Evolutionary conservation across 768 basidiomycete species (phyloP).

Genomic region (Leccinum pellstonianum): DNA sequence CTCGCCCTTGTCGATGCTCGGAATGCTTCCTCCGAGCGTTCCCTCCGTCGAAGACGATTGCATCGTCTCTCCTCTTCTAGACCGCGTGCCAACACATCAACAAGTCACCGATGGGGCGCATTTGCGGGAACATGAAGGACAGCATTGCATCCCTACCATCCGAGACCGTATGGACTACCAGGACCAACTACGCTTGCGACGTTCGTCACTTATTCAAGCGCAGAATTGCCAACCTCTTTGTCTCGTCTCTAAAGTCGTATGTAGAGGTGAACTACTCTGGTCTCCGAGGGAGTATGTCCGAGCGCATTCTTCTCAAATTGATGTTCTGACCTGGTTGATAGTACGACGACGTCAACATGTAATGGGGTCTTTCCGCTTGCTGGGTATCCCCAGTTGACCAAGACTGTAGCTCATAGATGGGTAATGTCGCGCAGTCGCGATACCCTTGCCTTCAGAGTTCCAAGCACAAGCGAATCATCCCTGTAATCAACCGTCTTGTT

Average conservation of each 20-base stretch:
- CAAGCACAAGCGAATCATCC: slow-evolving; percentile 56
- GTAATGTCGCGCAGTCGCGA: too few species aligned
- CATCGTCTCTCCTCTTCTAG: too few species aligned
- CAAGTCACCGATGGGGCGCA: too few species aligned
- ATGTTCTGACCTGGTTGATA: slow-evolving; percentile 28
- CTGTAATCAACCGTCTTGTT: slow-evolving; percentile 56
- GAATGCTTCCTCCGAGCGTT: too few species aligned
- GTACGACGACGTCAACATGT: slow-evolving; percentile 88
- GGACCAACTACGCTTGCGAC: too few species aligned
- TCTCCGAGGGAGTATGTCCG: slow-evolving; percentile 80
- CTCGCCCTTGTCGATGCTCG: too few species aligned
- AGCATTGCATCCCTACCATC: too few species aligned
- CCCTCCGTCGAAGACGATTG: too few species aligned
- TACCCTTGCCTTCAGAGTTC: slow-evolving; percentile 65
- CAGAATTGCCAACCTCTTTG: slow-evolving; percentile 73
- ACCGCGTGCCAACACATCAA: too few species aligned
- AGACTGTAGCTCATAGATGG: slow-evolving; percentile 45
- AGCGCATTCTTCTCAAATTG: not conserved
- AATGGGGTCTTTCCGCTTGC: slow-evolving; percentile 18
- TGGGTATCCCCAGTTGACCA: not conserved
- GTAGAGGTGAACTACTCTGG: slow-evolving; percentile 92
- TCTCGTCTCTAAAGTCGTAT: slow-evolving; percentile 78
- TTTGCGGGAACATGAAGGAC: too few species aligned
- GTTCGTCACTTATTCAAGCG: slow-evolving; percentile 84
- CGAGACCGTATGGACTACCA: too few species aligned